Evolutionary conservation across 345 rosid genomes (phyloP), one percentile per base, ranked within the genome.

Genomic region (Punica granatum): DNA sequence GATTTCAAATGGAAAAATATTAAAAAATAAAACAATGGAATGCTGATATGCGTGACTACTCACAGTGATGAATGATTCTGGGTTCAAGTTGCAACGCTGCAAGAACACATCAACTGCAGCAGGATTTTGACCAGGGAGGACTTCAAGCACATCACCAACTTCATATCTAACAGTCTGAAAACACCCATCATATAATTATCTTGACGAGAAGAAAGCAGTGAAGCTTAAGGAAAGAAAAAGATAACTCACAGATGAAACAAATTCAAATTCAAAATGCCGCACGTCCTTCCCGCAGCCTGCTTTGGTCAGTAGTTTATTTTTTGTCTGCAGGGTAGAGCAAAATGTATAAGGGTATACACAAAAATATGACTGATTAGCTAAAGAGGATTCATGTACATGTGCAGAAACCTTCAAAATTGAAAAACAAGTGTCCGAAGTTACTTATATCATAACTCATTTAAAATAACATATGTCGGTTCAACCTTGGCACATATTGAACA

Each of bases 261-360:
- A 91, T 37, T 94, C 92, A 76, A 94, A 89, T 75, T 91, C 99
- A 42, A 94, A 88, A 79, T 89, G 97, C 44, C 82, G 91, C 67
- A 94, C 97, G 80, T 89, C 97, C 79, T 86, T 94, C 70, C 85
- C 87, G 65, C 80, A 69, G 63, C 78, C 87, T 65, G 54, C 74
- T 66, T 76, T 85, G 64, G 92, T 80, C 87, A 91, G 78, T 32
- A 73, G 77, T 64, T 78, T 76, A 70, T 86, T 94, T 71, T 78
- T 85, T 36, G 79, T 76, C 99, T 89, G 48, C 69, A 80, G 28
- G 61, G 65, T 65, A 41, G 72, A 66, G 48, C 19, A 56, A 56
- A 26, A 26, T 9, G 28, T 56, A 28, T 56, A 12, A 56, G 19
- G 18, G 6, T 56, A 56, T 54, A 12, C 58, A 26, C 2, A 30